phyloP scores from a whole-genome alignment of 306 rosid genomes.

The Sicyos baderoa region DNA sequence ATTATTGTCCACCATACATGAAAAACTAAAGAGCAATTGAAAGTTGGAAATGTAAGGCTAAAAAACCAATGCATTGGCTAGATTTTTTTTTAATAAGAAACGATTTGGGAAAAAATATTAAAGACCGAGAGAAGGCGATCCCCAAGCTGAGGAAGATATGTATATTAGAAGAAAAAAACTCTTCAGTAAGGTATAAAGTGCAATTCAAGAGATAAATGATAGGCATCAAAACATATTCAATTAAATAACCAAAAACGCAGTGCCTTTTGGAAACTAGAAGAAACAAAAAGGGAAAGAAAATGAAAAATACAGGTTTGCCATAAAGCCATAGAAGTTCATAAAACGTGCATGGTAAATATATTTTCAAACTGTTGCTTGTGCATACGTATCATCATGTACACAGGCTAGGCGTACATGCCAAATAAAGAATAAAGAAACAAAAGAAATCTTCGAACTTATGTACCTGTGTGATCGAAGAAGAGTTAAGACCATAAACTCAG shows the following conservation, averaged over 20 bases:
- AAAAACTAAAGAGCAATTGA: background rate
- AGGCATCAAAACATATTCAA: conserved; percentile 1
- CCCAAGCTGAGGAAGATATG: conserved; percentile 1
- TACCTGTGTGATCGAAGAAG: conserved; percentile 98
- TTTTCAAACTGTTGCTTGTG: background rate
- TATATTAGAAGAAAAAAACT: background rate
- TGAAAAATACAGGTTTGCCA: background rate
- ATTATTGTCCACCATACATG: background rate
- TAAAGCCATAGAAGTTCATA: background rate
- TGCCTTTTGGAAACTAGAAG: background rate
- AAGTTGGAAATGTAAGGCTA: background rate
- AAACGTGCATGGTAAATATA: background rate
- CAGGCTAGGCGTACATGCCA: background rate
- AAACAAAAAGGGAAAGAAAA: background rate
- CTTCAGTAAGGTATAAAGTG: background rate
- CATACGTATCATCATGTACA: background rate
- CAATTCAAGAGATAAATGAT: conserved; percentile 7
- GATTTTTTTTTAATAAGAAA: background rate
- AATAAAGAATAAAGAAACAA: background rate
- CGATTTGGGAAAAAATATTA: background rate
- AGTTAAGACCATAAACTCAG: conserved; percentile 74
- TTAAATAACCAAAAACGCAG: background rate
- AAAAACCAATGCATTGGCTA: background rate
- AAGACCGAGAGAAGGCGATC: background rate
- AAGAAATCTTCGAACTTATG: background rate